Base-by-base conservation (phyloP, 495 filamentous ascomycete genomes). In the Hypomontagnella submonticulosa region DNA sequence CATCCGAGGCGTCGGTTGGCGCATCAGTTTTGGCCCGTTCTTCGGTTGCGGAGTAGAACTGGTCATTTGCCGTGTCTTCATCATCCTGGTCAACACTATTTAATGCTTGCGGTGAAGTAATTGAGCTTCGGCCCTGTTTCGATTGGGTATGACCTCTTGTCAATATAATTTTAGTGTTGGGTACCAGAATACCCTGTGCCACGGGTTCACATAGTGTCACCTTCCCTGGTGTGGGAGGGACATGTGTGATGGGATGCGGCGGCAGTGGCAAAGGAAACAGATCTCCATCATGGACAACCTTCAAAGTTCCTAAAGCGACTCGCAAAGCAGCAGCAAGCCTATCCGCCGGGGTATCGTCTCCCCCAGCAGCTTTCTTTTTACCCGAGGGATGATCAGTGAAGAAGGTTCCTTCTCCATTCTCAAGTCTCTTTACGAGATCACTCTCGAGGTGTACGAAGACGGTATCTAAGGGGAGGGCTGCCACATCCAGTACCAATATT, bases 181-280 rank as follows among this genome's bases (percentile, higher is more conserved):
- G 79, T 16, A 88, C 79, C 51, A 97, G 76, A 27, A 97, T 73
- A 1, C 95, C 95, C 76, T 99, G 95, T 1, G 90, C 87, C 7
- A 99, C 91, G 5, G 76, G 89, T 76, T 86, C 91, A 80, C 75
- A 91, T 4, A 95, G 81, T 18, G 90, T 85, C 44, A 94, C 87
- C 75, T 88, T 90, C 13, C 90, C 92, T 3, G 91, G 92, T n/a
- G 89, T 90, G 13, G 91, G 85, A 4, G 89, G 87, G 11, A 89
- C 90, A 78, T 93, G 93, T 34, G 91, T 97, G 63, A 95, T 92
- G 8, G 92, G 90, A 76, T 97, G 92, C n/a, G 90, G 84, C 13
- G 90, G 89, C 15, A 96, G 77, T 4, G 91, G 91, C 37, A 99
- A 80, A 1, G 91, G 89, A 57, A 99, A 85, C 40, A 93, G 76